These are phyloP conservation scores for Penicillium arizonense DNA, from an alignment of 495 filamentous ascomycete species.

Conservation along the genomic window DNA sequence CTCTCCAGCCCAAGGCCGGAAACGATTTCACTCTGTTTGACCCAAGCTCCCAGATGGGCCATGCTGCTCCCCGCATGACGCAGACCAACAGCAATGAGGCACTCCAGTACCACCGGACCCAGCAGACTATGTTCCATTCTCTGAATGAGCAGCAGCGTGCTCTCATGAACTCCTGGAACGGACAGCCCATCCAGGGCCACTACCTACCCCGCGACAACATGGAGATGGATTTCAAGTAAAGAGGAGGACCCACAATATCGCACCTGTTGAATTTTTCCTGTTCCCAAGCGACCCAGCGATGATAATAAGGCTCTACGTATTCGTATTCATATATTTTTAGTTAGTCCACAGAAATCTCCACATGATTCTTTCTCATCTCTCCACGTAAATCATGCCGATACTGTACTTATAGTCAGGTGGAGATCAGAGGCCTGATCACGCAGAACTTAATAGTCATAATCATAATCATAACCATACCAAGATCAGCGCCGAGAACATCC, in stretches of 20 bases:
- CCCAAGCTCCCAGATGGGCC: not conserved
- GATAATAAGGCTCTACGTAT: not conserved
- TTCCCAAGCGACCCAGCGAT: constrained; percentile 5
- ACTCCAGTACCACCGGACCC: not conserved
- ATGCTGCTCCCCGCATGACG: constrained; percentile 3
- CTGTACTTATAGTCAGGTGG: no score
- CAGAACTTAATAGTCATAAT: no score
- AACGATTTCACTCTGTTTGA: constrained; percentile 49
- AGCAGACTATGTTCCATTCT: constrained; percentile 24
- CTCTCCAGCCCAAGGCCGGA: constrained; percentile 23
- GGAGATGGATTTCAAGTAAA: constrained; percentile 18
- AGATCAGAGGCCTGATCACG: no score
- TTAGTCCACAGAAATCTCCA: not conserved
- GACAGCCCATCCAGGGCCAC: constrained; percentile 9
- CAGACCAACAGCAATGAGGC: not conserved
- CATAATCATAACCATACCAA: no score
- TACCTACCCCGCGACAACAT: constrained; percentile 13
- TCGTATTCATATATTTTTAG: not conserved
- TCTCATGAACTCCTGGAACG: constrained; percentile 16
- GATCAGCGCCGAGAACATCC: not conserved
- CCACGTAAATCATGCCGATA: not conserved
- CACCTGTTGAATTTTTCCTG: no score
- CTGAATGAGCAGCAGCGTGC: constrained; percentile 12
- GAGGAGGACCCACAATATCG: not conserved
- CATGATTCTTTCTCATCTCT: not conserved